phyloP scores from a whole-genome alignment of 768 basidiomycete species.

The Lactifluus piperatus region DNA sequence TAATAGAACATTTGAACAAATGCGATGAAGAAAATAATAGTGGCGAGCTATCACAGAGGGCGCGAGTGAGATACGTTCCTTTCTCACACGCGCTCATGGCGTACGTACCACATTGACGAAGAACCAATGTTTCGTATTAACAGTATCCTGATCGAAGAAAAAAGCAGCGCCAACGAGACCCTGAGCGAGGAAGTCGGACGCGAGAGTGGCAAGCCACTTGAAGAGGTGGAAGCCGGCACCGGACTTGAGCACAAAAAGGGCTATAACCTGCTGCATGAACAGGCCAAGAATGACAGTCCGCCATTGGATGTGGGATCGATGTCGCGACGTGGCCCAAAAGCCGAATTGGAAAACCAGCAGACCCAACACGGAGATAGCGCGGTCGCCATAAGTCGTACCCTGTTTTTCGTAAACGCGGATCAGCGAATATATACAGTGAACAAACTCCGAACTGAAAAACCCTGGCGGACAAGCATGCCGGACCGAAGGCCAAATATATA shows the following conservation, averaged over 20 bases:
- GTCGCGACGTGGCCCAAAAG: constrained; percentile 60
- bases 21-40: constrained; percentile 92
- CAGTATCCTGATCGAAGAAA: constrained; percentile 68
- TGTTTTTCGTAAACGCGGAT: constrained; percentile 20
- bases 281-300: constrained; percentile 84
- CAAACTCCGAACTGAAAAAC: too few species aligned
- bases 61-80: background rate
- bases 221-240: constrained; percentile 78
- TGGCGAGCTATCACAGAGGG: constrained; percentile 42
- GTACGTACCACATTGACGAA: constrained; percentile 65
- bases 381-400: constrained; percentile 64
- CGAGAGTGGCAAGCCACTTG: constrained; percentile 71
- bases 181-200: constrained; percentile 68
- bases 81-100: constrained; percentile 20
- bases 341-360: constrained; percentile 70
- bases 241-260: constrained; percentile 84
- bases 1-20: constrained; percentile 90
- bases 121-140: constrained; percentile 64
- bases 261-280: constrained; percentile 76
- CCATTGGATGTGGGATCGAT: constrained; percentile 65
- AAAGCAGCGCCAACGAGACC: constrained; percentile 64
- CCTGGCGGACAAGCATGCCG: background rate
- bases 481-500: background rate
- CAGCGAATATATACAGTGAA: too few species aligned
- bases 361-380: constrained; percentile 75